Percentiles rank a stretch among this genome's conserved stretches.
Conservation (phyloP, 441 rosid species). For the Manihot esculenta region DNA sequence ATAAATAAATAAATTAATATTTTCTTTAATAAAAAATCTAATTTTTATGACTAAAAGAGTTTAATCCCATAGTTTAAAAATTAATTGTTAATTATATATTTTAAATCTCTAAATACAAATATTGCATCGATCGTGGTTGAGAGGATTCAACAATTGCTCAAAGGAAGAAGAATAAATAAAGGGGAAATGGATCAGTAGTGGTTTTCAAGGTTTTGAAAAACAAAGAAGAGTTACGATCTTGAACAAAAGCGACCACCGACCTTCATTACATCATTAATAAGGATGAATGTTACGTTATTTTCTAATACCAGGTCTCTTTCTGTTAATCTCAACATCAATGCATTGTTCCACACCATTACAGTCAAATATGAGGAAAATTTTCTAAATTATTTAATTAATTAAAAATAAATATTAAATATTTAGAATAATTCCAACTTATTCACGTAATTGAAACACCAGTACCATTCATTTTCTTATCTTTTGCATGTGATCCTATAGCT, state of each 20-base stretch:
- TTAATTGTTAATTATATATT: too few relatives aligned
- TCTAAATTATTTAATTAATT: too few relatives aligned
- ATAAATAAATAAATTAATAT: too few relatives aligned
- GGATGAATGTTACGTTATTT: constrained; percentile 28
- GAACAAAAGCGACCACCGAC: constrained; percentile 40
- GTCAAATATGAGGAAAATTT: too few relatives aligned
- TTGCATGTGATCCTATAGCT: constrained; percentile 9
- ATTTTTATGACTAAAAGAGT: too few relatives aligned
- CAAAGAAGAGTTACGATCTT: neutral
- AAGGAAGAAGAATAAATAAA: neutral
- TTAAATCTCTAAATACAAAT: too few relatives aligned
- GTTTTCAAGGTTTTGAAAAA: constrained; percentile 33
- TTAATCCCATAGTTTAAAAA: too few relatives aligned
- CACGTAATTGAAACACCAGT: constrained; percentile 10
- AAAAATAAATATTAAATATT: too few relatives aligned
- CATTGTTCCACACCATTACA: constrained; percentile 1
- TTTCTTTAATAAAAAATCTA: too few relatives aligned
- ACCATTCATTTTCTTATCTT: neutral
- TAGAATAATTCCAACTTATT: neutral
- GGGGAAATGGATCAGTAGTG: constrained; percentile 14
- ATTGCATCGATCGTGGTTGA: too few relatives aligned
- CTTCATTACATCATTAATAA: constrained; percentile 25
- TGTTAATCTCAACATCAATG: constrained; percentile 19
- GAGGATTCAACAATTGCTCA: neutral
- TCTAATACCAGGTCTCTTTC: constrained; percentile 22